Evolutionary conservation across 305 asterid genomes (phyloP).

Genomic region (Fraxinus sp.): DNA sequence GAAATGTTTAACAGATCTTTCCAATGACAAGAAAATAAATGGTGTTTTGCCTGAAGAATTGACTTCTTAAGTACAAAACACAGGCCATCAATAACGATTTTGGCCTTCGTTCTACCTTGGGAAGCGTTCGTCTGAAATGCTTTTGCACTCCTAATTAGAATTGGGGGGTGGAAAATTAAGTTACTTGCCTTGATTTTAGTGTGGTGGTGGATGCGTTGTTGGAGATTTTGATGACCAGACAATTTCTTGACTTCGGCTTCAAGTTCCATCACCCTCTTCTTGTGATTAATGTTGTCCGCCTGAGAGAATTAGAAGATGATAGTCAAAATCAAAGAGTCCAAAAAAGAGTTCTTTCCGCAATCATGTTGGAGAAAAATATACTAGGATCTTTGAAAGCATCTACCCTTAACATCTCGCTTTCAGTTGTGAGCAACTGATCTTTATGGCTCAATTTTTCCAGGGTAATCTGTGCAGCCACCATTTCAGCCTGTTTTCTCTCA

Average conservation of each 20-base stretch:
- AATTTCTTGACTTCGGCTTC: conserved; percentile 77
- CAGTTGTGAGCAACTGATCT: conserved; percentile 61
- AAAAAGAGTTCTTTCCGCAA: conserved; percentile 3
- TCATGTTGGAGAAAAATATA: neutral
- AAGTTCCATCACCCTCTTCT: conserved; percentile 68
- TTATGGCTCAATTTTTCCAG: conserved; percentile 64
- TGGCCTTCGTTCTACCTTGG: neutral
- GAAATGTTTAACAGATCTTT: neutral
- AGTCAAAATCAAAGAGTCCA: conserved; percentile 17
- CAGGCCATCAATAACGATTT: neutral
- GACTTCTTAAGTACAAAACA: neutral
- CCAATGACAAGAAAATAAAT: neutral
- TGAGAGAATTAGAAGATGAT: conserved; percentile 29
- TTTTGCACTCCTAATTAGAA: neutral
- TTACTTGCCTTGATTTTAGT: conserved; percentile 81
- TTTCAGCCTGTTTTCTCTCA: conserved; percentile 88
- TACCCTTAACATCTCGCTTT: conserved; percentile 84
- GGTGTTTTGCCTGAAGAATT: neutral
- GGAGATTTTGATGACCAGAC: conserved; percentile 94
- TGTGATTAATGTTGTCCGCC: conserved; percentile 65
- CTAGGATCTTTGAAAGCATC: neutral
- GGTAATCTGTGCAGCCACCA: conserved; percentile 74
- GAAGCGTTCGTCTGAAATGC: neutral
- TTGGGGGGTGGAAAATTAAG: neutral
- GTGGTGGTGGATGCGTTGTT: conserved; percentile 97